A percentile compares a stretch with the other conserved stretches of the same genome.
phyloP scores from a whole-genome alignment of 73 alveolate species.

The Stentor coeruleus region DNA sequence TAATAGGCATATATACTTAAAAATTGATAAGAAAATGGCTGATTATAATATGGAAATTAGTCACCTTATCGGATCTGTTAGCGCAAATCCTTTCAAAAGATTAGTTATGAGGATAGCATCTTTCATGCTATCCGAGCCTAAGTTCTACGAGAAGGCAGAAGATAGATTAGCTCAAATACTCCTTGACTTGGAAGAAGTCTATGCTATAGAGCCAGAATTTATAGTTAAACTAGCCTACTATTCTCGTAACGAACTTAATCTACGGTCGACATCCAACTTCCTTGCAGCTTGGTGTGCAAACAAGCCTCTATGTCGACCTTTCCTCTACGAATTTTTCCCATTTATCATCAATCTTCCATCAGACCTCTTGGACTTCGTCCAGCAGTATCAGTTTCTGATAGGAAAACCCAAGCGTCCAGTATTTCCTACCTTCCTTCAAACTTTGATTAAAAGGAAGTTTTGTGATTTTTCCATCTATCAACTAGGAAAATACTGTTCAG shows the following conservation, averaged over 20 bases:
- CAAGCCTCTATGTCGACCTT: conserved; percentile 33
- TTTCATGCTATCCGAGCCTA: conserved; percentile 7
- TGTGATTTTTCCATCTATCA: conserved; percentile 32
- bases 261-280: conserved; percentile 49
- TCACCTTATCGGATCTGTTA: too few relatives aligned
- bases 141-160: not conserved
- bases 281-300: conserved; percentile 44
- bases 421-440: conserved; percentile 41
- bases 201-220: conserved; percentile 47
- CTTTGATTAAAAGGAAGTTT: conserved; percentile 35
- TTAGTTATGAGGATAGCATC: not conserved
- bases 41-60: too few relatives aligned
- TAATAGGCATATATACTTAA: too few relatives aligned
- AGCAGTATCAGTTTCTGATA: conserved; percentile 25
- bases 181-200: conserved; percentile 15
- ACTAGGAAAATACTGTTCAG: conserved; percentile 53
- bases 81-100: not conserved
- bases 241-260: conserved; percentile 42
- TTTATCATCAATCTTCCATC: conserved; percentile 38
- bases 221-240: conserved; percentile 40
- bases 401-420: not conserved
- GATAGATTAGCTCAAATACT: not conserved
- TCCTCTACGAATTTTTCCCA: conserved; percentile 42
- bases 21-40: too few relatives aligned
- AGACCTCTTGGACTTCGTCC: conserved; percentile 41